phyloP scores from a whole-genome alignment of 192 early-diverging fungal genomes.

The Coemansia sp. region DNA sequence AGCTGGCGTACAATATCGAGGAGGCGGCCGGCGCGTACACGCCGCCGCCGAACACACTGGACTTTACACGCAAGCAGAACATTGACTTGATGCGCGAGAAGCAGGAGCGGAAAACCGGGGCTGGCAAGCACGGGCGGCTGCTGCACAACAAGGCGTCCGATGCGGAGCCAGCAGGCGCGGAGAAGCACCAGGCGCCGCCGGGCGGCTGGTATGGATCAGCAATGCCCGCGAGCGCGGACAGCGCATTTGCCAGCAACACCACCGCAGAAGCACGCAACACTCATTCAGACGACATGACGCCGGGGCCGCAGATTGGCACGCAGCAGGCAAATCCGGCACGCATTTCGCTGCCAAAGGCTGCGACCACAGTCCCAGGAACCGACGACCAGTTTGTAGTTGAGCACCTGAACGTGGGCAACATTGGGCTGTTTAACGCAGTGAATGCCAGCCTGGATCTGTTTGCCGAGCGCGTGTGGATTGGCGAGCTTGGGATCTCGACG shows the following conservation, averaged over 20 bases:
- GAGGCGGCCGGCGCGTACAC: constrained; percentile 45
- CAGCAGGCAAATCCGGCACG: not conserved
- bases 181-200: not conserved
- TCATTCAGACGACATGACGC: not conserved
- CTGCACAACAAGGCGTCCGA: constrained; percentile 13
- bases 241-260: constrained; percentile 1
- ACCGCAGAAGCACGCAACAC: not conserved
- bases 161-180: not conserved
- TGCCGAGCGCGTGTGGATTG: constrained; percentile 68
- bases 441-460: constrained; percentile 61
- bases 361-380: constrained; percentile 27
- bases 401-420: constrained; percentile 78
- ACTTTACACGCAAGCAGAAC: constrained; percentile 51
- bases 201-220: constrained; percentile 1
- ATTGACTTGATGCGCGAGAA: constrained; percentile 42
- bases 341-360: constrained; percentile 1
- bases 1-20: constrained; percentile 45
- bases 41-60: constrained; percentile 45
- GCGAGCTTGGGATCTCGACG: constrained; percentile 74
- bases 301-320: constrained; percentile 18
- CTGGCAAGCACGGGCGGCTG: constrained; percentile 41
- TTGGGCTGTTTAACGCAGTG: constrained; percentile 93
- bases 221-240: not conserved
- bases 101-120: constrained; percentile 34
- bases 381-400: constrained; percentile 65